Evolutionary conservation across 176 grass and related monocot species (phyloP).

Genomic region (Ampelocalamus luodianensis): DNA sequence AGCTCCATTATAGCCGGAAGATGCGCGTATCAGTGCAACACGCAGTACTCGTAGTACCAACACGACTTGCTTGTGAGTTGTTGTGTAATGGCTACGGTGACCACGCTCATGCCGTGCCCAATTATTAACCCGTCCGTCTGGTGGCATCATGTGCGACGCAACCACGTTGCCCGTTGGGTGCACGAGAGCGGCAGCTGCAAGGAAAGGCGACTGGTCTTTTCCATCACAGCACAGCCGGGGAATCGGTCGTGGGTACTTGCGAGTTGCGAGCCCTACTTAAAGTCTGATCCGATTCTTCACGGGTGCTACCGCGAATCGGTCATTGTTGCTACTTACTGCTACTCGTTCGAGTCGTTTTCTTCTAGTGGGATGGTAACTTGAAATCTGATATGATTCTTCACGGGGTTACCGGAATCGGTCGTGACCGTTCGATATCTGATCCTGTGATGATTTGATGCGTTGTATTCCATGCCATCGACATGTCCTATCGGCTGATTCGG

Average conservation of each 20-base stretch:
- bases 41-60: background rate
- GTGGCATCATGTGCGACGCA: background rate
- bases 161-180: background rate
- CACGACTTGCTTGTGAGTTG: background rate
- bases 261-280: background rate
- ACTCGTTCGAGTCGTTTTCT: background rate
- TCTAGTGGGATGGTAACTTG: background rate
- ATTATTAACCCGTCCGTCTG: conserved; percentile 20
- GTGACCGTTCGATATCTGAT: background rate
- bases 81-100: background rate
- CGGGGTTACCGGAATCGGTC: conserved; percentile 13
- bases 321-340: background rate
- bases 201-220: background rate
- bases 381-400: conserved; percentile 11
- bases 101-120: background rate
- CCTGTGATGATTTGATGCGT: background rate
- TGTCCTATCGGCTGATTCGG: conserved; percentile 17
- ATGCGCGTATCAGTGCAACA: background rate
- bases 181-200: background rate
- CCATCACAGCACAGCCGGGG: background rate
- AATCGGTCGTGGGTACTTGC: background rate
- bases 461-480: background rate
- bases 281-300: conserved; percentile 27
- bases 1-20: background rate
- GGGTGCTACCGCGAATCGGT: background rate